These are phyloP conservation scores for Prunus fruticosa DNA, from an alignment of 306 rosid species.

Conservation along the genomic window DNA sequence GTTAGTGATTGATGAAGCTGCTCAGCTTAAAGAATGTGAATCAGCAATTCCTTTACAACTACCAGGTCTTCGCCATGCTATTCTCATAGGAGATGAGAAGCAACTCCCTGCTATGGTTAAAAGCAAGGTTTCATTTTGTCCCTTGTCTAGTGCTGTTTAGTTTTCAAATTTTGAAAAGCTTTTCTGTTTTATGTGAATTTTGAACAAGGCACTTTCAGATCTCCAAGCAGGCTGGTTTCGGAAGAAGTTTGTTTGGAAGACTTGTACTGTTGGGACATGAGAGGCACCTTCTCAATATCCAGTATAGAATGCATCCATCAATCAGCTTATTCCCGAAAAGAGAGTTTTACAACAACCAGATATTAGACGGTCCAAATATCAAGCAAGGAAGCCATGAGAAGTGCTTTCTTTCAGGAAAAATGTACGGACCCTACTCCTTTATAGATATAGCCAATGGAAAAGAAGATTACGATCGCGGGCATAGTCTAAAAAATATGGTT, in stretches of 20 bases:
- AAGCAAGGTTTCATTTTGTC: conserved; percentile 31
- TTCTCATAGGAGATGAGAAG: conserved; percentile 40
- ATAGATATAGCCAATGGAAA: conserved; percentile 30
- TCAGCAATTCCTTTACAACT: conserved; percentile 41
- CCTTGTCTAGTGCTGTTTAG: too few relatives aligned
- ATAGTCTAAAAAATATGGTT: conserved; percentile 32
- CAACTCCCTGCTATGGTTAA: conserved; percentile 31
- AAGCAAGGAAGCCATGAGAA: background rate
- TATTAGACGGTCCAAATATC: conserved; percentile 29
- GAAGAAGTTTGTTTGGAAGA: conserved; percentile 43
- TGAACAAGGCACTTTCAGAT: conserved; percentile 1
- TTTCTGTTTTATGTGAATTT: too few relatives aligned
- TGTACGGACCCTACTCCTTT: conserved; percentile 33
- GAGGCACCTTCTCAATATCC: conserved; percentile 34
- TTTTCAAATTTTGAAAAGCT: too few relatives aligned
- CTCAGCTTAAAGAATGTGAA: conserved; percentile 52
- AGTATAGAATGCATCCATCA: conserved; percentile 41
- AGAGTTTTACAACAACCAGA: conserved; percentile 25
- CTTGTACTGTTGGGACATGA: conserved; percentile 23
- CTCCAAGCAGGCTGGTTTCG: conserved; percentile 23
- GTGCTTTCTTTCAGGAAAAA: conserved; percentile 17
- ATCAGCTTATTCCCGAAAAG: conserved; percentile 36
- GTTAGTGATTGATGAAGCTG: conserved; percentile 51
- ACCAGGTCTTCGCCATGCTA: conserved; percentile 37
- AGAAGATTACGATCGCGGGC: conserved; percentile 20